phyloP scores from a whole-genome alignment of 257 asterid species.

The Penstemon davidsonii region DNA sequence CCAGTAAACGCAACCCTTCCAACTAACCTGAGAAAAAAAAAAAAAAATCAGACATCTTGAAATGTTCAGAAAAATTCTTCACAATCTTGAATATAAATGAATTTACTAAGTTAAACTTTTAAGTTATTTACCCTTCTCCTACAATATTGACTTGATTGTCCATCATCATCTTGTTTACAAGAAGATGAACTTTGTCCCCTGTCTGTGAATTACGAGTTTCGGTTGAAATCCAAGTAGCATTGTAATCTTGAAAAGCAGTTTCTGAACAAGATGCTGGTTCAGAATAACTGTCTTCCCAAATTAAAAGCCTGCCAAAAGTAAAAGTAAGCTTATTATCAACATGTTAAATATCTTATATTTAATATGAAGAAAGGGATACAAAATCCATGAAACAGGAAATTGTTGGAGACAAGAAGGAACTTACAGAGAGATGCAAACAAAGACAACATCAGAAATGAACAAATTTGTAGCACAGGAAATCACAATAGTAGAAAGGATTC shows the following conservation, averaged over 20 bases:
- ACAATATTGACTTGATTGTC: conserved; percentile 59
- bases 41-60: neutral
- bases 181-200: conserved; percentile 48
- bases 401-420: conserved; percentile 31
- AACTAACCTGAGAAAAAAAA: conserved; percentile 48
- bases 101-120: neutral
- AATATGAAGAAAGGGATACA: conserved; percentile 26
- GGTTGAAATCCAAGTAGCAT: conserved; percentile 33
- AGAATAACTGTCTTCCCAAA: conserved; percentile 75
- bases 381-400: conserved; percentile 30
- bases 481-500: conserved; percentile 36
- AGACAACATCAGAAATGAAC: conserved; percentile 43
- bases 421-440: conserved; percentile 42
- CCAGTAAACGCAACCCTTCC: conserved; percentile 74
- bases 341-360: neutral
- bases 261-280: conserved; percentile 35
- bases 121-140: conserved; percentile 63
- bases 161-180: conserved; percentile 69
- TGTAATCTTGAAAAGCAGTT: conserved; percentile 34
- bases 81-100: conserved; percentile 2
- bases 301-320: conserved; percentile 54
- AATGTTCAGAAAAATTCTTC: neutral
- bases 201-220: conserved; percentile 35
- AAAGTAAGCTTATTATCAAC: conserved; percentile 5
- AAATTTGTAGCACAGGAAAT: conserved; percentile 39